Base-by-base conservation (phyloP, 768 basidiomycete species). In the Mycena crocata region DNA sequence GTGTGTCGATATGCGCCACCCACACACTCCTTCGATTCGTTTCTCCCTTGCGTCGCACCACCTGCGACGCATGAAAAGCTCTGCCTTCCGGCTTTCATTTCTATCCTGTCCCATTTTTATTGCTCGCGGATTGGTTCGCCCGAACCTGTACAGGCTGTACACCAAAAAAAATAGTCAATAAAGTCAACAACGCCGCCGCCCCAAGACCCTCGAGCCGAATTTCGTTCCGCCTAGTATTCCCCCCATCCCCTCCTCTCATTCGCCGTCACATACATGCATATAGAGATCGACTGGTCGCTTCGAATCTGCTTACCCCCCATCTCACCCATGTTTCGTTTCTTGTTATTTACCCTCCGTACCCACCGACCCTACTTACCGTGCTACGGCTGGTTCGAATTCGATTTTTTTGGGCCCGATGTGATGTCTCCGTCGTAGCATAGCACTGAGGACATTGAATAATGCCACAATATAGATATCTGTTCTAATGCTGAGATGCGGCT, bases 261-360 rank as follows among this genome's bases (percentile, higher is more conserved):
- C 35, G 8, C 24, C 52, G 55, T 51, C 37, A 4, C 45, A 54
- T 39, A 48, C 57, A 56, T 55, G 52, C 61, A 62, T 57, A 56
- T 57, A 61, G 60, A 66, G 39, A 62, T 62, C 60, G 60, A 49
- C 66, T 62, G 60, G 61, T 58, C 57, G 50, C 45, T 59, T 65
- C 64, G 37, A 57, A 44, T 35, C 32, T 58, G 54, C 42, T 45
- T n/a, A 32, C 46, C 32, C 52, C 17, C 28, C 51, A 57, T 49
- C 30, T 62, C 57, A n/a, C n/a, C n/a, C n/a, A 31, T 57, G 46
- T 49, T 37, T 62, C 44, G 26, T 49, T 62, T 62, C 60, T 62
- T 68, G 50, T 62, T 24, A 39, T 23, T 42, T 59, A 52, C 23
- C 30, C 45, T 59, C 21, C 56, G 24, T 35, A 52, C 31, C 40